These are phyloP conservation scores for Rhizopus stolonifer DNA, from an alignment of 371 early-diverging fungal genomes.

Conservation along the genomic window DNA sequence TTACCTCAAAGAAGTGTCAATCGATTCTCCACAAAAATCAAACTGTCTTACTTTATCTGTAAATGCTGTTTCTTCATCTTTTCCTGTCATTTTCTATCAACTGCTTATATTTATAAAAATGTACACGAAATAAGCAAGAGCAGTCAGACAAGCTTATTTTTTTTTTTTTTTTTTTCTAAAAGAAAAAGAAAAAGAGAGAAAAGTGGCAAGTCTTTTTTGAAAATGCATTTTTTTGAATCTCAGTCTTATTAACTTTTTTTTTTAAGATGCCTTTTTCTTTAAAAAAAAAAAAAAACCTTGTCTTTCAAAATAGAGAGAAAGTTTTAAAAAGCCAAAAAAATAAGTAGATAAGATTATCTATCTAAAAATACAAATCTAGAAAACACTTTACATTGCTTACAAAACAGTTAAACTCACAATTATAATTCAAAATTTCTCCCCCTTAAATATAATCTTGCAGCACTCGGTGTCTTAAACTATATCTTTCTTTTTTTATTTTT, in stretches of 20 bases:
- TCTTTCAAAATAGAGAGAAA: conserved; percentile 9
- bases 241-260: background rate
- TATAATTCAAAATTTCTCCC: too few species aligned
- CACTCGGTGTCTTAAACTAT: background rate
- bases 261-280: too few species aligned
- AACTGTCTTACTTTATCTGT: conserved; percentile 58
- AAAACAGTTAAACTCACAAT: too few species aligned
- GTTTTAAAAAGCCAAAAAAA: too few species aligned
- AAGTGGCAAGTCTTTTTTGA: background rate
- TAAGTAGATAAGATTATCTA: too few species aligned
- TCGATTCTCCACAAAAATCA: conserved; percentile 67
- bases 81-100: conserved; percentile 26
- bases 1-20: conserved; percentile 73
- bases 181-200: background rate
- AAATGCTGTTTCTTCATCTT: conserved; percentile 17
- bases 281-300: too few species aligned
- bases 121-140: too few species aligned
- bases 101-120: too few species aligned
- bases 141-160: background rate
- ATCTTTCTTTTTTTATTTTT: conserved; percentile 3
- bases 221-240: conserved; percentile 1
- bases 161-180: too few species aligned
- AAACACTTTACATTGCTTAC: too few species aligned
- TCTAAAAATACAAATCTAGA: too few species aligned
- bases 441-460: background rate